phyloP scores from a whole-genome alignment of 306 rosid genomes.

The Gynostemma pentaphyllum region DNA sequence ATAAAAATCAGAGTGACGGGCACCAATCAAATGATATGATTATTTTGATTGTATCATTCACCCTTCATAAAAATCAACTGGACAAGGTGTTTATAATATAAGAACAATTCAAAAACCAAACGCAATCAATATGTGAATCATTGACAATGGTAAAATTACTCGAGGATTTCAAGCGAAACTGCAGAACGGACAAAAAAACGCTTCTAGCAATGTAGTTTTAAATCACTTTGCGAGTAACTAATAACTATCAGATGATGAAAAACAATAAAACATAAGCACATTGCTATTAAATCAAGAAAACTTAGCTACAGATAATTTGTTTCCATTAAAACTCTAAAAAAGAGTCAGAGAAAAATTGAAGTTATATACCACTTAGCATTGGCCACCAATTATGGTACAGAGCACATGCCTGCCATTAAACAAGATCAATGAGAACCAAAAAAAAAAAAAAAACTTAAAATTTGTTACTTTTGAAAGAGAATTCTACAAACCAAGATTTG shows the following conservation, averaged over 20 bases:
- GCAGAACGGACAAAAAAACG: neutral
- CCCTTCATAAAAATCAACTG: neutral
- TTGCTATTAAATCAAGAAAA: neutral
- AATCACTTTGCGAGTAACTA: neutral
- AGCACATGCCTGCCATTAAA: constrained; percentile 75
- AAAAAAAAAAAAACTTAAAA: neutral
- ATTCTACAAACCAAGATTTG: constrained; percentile 71
- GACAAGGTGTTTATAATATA: neutral
- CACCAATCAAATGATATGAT: neutral
- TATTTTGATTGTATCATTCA: neutral
- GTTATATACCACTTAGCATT: constrained; percentile 64
- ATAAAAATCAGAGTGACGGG: neutral
- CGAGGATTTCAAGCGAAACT: neutral
- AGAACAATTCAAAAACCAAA: neutral
- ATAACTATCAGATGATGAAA: neutral
- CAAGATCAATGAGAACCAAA: constrained; percentile 10
- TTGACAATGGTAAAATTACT: neutral
- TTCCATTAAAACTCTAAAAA: neutral
- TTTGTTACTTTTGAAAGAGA: constrained; percentile 5
- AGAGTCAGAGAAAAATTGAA: neutral
- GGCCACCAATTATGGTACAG: constrained; percentile 97
- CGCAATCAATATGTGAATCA: neutral
- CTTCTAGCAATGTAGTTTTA: neutral
- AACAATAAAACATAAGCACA: neutral
- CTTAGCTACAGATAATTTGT: neutral